Percentiles rank a stretch among this genome's conserved stretches.
Evolutionary conservation across 768 basidiomycete species (phyloP).

Genomic region (Kwoniella bestiolae): DNA sequence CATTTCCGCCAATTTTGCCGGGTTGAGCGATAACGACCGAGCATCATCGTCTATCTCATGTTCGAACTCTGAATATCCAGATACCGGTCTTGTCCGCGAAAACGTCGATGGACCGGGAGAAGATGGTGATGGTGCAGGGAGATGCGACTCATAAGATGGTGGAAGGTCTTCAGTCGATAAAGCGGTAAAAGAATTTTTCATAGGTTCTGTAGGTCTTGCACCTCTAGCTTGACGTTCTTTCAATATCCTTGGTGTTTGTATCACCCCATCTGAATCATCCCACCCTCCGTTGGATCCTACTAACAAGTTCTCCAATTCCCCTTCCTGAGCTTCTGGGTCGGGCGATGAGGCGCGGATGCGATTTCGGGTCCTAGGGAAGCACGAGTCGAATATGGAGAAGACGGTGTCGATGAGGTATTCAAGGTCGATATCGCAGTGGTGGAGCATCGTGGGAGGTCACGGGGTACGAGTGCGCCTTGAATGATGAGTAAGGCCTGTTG

Average conservation of each 20-base stretch:
- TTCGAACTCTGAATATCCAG: conserved; percentile 8
- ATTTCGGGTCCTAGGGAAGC: background rate
- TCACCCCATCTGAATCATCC: background rate
- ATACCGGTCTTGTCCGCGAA: background rate
- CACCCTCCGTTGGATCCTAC: background rate
- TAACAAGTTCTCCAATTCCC: conserved; percentile 19
- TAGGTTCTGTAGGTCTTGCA: background rate
- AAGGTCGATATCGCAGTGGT: background rate
- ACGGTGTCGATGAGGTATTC: background rate
- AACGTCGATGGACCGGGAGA: background rate
- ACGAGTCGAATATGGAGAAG: background rate
- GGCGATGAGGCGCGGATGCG: background rate
- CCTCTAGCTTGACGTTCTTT: conserved; percentile 13
- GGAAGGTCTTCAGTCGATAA: background rate
- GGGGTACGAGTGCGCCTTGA: too few relatives aligned
- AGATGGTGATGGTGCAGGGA: background rate
- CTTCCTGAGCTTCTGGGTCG: conserved; percentile 4
- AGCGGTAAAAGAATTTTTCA: background rate
- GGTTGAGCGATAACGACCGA: conserved; percentile 9
- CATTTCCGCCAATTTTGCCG: conserved; percentile 4
- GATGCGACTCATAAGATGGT: conserved; percentile 5
- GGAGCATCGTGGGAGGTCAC: background rate
- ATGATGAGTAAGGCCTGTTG: too few relatives aligned
- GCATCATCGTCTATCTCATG: conserved; percentile 16
- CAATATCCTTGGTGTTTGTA: background rate